phyloP scores from a whole-genome alignment of 768 basidiomycete species.

The Hemileccinum rubropunctum region DNA sequence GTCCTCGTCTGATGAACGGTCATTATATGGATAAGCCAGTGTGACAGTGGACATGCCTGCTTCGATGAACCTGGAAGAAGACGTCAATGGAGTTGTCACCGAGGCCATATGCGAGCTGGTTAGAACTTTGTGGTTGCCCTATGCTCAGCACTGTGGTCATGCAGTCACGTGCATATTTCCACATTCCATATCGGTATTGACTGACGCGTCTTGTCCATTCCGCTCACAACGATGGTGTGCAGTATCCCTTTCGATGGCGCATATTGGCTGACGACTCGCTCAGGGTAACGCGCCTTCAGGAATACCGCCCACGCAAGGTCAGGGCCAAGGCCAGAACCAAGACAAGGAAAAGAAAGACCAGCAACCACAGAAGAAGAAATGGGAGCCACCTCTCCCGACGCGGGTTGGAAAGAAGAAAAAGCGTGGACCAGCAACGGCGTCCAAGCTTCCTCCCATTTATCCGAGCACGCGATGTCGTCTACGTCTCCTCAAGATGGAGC shows the following conservation, averaged over 20 bases:
- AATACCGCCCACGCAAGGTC: constrained; percentile 27
- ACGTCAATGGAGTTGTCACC: constrained; percentile 49
- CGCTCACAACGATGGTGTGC: constrained; percentile 23
- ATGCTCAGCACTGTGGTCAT: not conserved
- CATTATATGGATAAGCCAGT: not conserved
- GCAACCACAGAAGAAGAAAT: constrained; percentile 80
- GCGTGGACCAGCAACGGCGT: constrained; percentile 86
- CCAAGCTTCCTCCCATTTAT: constrained; percentile 88
- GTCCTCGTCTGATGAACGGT: constrained; percentile 45
- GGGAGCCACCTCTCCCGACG: constrained; percentile 97
- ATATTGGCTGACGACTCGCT: constrained; percentile 5
- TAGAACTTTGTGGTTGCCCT: too few relatives aligned
- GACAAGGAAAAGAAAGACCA: constrained; percentile 43
- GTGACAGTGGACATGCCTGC: constrained; percentile 47
- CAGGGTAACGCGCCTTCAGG: constrained; percentile 80
- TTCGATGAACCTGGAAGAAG: constrained; percentile 76
- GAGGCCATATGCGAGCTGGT: constrained; percentile 20
- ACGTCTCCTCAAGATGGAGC: constrained; percentile 93
- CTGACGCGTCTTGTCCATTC: constrained; percentile 47
- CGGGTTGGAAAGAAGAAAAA: constrained; percentile 96
- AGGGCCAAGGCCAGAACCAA: constrained; percentile 45
- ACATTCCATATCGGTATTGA: constrained; percentile 37
- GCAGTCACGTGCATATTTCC: constrained; percentile 23
- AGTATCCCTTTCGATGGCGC: not conserved
- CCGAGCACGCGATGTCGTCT: constrained; percentile 95